phyloP scores from a whole-genome alignment of 352 stramenopile species.

The Phytopythium boreale region DNA sequence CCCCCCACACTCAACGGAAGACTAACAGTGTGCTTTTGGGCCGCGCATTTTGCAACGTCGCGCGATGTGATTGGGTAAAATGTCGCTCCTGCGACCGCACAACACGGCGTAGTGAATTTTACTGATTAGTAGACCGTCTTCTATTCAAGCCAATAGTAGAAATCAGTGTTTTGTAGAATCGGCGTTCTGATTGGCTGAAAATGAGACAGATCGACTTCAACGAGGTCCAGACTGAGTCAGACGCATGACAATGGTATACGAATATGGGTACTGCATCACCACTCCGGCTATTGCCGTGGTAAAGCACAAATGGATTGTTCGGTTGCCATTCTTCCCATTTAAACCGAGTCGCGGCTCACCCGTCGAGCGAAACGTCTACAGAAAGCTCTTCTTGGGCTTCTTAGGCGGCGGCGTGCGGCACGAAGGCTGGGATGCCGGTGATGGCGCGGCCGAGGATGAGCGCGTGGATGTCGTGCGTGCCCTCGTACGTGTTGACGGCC shows the following conservation, averaged over 20 bases:
- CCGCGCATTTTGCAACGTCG: constrained; percentile 3
- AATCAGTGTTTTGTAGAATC: not conserved
- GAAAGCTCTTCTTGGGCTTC: too few species aligned
- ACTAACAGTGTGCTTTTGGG: not conserved
- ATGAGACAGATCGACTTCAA: not conserved
- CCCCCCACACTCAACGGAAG: not conserved
- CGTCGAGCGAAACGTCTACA: too few species aligned
- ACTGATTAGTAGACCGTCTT: not conserved
- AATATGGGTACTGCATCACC: too few species aligned
- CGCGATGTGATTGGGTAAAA: not conserved
- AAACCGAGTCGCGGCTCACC: too few species aligned
- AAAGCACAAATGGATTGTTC: too few species aligned
- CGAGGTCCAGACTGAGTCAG: too few species aligned
- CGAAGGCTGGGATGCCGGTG: constrained; percentile 94
- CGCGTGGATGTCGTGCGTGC: constrained; percentile 98
- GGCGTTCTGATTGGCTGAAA: constrained; percentile 1
- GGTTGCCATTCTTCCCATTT: too few species aligned
- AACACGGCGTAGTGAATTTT: not conserved
- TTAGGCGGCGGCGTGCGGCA: constrained; percentile 79
- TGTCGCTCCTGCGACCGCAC: not conserved
- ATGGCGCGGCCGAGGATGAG: constrained; percentile 97
- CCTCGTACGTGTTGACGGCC: constrained; percentile 99
- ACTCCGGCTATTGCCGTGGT: too few species aligned
- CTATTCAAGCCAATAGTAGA: not conserved
- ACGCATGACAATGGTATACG: too few species aligned